Percentiles rank a stretch among this genome's conserved stretches.
Conservation (phyloP, 2,329 filamentous ascomycete species). For the Hypoxylon sp. region DNA sequence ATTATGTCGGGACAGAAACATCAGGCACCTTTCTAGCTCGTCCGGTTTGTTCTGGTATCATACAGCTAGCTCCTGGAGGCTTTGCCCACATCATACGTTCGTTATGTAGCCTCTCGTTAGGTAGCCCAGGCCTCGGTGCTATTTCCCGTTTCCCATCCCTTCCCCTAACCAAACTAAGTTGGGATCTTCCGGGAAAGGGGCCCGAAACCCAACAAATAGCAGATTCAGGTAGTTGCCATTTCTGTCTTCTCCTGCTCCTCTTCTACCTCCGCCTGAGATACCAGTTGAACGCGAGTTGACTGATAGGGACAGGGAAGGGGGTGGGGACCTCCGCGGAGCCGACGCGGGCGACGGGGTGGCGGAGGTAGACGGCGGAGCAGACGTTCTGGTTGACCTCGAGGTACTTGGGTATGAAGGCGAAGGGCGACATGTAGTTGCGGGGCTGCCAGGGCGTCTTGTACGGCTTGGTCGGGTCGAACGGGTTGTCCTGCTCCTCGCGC, state of each 20-base stretch:
- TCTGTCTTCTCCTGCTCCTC: not conserved
- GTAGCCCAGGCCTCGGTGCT: too few species aligned
- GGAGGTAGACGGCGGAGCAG: slow-evolving; percentile 92
- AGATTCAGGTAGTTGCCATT: too few species aligned
- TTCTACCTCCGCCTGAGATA: slow-evolving; percentile 81
- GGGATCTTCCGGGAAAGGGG: not conserved
- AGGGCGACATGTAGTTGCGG: slow-evolving; percentile 84
- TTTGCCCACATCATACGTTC: too few species aligned
- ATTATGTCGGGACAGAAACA: not conserved
- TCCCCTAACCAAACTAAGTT: not conserved
- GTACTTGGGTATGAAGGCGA: slow-evolving; percentile 94
- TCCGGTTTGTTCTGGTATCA: not conserved
- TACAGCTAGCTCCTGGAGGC: not conserved
- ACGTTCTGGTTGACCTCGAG: slow-evolving; percentile 98
- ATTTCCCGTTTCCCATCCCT: too few species aligned
- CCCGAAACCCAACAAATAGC: too few species aligned
- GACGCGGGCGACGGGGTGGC: slow-evolving; percentile 88
- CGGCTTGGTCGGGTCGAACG: slow-evolving; percentile 77
- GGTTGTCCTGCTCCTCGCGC: slow-evolving; percentile 74
- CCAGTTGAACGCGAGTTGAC: slow-evolving; percentile 90
- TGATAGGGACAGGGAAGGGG: slow-evolving; percentile 75
- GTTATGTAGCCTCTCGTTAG: too few species aligned
- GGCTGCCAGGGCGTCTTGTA: slow-evolving; percentile 93
- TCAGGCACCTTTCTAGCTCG: not conserved
- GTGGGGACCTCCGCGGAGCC: slow-evolving; percentile 84